Evolutionary conservation across 202 grass and related monocot species (phyloP).

Genomic region (Hordeum pubiflorum): DNA sequence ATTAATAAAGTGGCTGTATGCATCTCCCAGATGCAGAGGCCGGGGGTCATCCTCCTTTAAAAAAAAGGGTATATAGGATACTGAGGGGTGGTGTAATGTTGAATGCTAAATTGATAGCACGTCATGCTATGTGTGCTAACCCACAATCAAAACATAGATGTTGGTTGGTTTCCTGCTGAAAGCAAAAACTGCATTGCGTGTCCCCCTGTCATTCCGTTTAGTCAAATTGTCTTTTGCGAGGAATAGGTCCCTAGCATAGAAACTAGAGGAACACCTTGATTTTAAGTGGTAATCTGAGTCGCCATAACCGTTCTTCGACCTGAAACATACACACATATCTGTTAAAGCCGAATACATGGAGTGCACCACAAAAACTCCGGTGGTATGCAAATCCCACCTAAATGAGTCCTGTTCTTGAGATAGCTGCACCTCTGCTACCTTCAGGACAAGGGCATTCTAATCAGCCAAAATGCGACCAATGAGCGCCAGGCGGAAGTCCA

Average conservation of each 20-base stretch:
- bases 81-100: too few relatives aligned
- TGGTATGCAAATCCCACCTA: not conserved
- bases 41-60: too few relatives aligned
- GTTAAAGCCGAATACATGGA: not conserved
- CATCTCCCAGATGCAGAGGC: too few relatives aligned
- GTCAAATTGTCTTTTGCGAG: not conserved
- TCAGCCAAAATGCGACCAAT: too few relatives aligned
- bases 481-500: too few relatives aligned
- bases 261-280: not conserved
- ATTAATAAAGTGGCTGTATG: too few relatives aligned
- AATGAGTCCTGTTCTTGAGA: not conserved
- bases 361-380: not conserved
- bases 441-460: too few relatives aligned
- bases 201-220: not conserved
- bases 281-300: not conserved
- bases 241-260: not conserved
- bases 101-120: not conserved
- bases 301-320: not conserved
- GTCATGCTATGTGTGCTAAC: not conserved
- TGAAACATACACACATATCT: not conserved
- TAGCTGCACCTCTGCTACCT: not conserved
- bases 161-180: not conserved
- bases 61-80: too few relatives aligned
- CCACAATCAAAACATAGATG: not conserved
- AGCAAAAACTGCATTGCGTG: not conserved